Evolutionary conservation across 1,139 yeast species (phyloP).

Genomic region (Geotrichum aggregatum): DNA sequence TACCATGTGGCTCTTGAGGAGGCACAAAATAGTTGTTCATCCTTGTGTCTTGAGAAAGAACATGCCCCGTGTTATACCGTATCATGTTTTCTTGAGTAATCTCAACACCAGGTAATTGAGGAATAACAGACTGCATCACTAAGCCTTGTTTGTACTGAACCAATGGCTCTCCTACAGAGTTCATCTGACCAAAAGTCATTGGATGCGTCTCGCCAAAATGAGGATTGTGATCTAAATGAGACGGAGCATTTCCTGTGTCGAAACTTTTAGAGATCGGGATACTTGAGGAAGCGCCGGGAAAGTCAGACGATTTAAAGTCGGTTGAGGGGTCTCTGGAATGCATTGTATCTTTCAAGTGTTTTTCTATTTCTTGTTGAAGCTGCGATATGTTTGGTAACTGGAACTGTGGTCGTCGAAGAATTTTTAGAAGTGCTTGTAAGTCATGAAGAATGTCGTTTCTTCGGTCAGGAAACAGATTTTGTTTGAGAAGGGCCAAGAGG

Average conservation of each 20-base stretch:
- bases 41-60: not conserved
- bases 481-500: constrained; percentile 8
- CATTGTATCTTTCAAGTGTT: not conserved
- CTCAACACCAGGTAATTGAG: not conserved
- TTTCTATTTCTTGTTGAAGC: not conserved
- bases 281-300: not conserved
- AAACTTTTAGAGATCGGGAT: not conserved
- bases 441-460: constrained; percentile 2
- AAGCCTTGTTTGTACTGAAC: not conserved
- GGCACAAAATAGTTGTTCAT: not conserved
- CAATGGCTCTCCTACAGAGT: too few relatives aligned
- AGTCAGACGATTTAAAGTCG: not conserved
- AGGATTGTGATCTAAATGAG: not conserved
- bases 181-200: too few relatives aligned
- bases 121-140: not conserved
- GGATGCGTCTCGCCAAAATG: not conserved
- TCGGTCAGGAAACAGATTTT: not conserved
- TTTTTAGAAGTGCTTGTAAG: constrained; percentile 1
- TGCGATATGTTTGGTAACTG: constrained; percentile 2
- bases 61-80: not conserved
- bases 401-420: constrained; percentile 11
- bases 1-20: not conserved
- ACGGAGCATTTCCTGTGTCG: not conserved
- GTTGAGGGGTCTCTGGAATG: not conserved
- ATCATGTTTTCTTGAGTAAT: not conserved